Conservation (phyloP, 1,139 yeast species). For the Nadsonia commutata region DNA sequence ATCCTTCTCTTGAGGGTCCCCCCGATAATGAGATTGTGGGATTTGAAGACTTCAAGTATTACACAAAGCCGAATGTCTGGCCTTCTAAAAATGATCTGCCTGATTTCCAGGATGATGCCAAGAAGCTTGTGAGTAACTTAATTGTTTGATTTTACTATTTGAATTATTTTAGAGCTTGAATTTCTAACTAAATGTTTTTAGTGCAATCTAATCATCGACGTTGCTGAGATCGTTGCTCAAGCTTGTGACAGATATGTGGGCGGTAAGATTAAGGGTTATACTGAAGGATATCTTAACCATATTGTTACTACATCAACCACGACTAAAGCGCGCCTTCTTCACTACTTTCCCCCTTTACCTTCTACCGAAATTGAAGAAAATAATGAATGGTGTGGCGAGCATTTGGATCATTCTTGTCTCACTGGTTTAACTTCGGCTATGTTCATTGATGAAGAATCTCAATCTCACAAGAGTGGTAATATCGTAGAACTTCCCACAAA, state of each 20-base stretch:
- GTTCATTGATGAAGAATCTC: constrained; percentile 29
- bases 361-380: constrained; percentile 3
- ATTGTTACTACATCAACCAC: constrained; percentile 38
- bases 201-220: constrained; percentile 35
- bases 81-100: constrained; percentile 29
- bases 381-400: constrained; percentile 50
- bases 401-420: constrained; percentile 46
- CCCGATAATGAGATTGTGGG: constrained; percentile 14
- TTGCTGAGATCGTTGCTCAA: constrained; percentile 36
- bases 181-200: too few relatives aligned
- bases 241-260: constrained; percentile 36
- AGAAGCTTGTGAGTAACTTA: constrained; percentile 12
- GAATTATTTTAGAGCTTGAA: too few relatives aligned
- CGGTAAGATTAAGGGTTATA: constrained; percentile 17
- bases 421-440: constrained; percentile 49
- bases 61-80: constrained; percentile 42
- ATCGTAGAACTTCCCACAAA: constrained; percentile 17
- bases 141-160: too few relatives aligned
- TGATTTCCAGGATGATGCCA: constrained; percentile 17
- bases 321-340: constrained; percentile 45
- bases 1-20: constrained; percentile 34
- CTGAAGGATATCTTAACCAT: constrained; percentile 28
- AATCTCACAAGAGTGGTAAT: constrained; percentile 4
- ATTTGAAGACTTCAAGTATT: constrained; percentile 28
- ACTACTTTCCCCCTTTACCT: constrained; percentile 29